These are phyloP conservation scores for Fusarium sp. DNA, from an alignment of 2,329 filamentous ascomycete genomes.

Conservation along the genomic window DNA sequence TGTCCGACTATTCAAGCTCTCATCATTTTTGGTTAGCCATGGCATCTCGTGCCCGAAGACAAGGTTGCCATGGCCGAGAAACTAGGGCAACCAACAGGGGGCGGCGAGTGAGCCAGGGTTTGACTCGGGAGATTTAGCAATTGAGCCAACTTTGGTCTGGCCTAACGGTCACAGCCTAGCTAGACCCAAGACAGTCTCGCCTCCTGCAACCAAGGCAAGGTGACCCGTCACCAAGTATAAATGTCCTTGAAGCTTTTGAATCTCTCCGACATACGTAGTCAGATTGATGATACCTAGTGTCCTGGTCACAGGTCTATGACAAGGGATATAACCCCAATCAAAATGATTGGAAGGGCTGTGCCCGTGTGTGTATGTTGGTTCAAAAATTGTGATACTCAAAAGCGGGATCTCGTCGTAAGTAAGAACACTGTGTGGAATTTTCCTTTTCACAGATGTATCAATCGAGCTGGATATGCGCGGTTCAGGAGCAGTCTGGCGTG, in stretches of 20 bases:
- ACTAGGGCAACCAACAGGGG: slow-evolving; percentile 35
- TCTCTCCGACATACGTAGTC: slow-evolving; percentile 13
- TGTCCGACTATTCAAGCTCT: slow-evolving; percentile 20
- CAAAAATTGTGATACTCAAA: neutral
- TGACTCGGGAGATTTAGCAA: slow-evolving; percentile 47
- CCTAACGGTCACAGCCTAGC: slow-evolving; percentile 33
- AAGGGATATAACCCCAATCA: slow-evolving; percentile 2
- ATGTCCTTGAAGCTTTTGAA: slow-evolving; percentile 19
- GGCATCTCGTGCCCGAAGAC: slow-evolving; percentile 14
- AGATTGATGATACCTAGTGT: slow-evolving; percentile 17
- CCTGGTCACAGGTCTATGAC: slow-evolving; percentile 5
- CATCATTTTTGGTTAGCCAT: slow-evolving; percentile 19
- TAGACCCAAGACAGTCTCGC: slow-evolving; percentile 32
- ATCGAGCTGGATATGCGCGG: slow-evolving; percentile 22
- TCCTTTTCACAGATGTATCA: neutral
- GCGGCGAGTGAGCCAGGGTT: slow-evolving; percentile 25
- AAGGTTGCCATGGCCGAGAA: slow-evolving; percentile 31
- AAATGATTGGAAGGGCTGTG: slow-evolving; percentile 1
- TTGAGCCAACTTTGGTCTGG: slow-evolving; percentile 29
- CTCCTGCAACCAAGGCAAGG: slow-evolving; percentile 11
- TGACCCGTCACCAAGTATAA: slow-evolving; percentile 31
- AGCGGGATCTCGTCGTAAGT: slow-evolving; percentile 2
- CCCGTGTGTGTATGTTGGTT: neutral
- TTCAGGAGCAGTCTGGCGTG: slow-evolving; percentile 38
- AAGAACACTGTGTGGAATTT: neutral